Evolutionary conservation across 116 monocot genomes (phyloP), one percentile per base, ranked within the genome.

Genomic region (Papilionanthe hybrid): DNA sequence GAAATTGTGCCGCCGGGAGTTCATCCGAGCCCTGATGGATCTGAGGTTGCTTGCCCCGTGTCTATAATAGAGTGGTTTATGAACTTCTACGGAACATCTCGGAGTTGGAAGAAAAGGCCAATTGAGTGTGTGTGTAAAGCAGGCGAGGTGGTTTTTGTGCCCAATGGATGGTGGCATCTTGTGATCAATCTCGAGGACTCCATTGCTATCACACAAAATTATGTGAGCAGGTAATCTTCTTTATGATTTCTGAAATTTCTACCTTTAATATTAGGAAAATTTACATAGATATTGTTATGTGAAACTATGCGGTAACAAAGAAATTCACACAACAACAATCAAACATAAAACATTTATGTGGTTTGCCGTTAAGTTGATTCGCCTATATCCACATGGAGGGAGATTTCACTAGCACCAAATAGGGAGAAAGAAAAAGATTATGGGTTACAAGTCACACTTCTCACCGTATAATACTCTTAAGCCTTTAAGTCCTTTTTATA

Each of bases 31-130:
- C 83, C 90, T 0, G 94, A 98, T 72, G 98, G 98, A 7, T 84
- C 90, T 5, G 98, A 98, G 75, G 98, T 98, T 28, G 94, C 94
- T 1, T 94, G 94, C 22, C 98, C 98, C 0, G 98, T 98, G 10
- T 94, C 94, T 8, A 98, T 94, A 75, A 92, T 94, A 81, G 98
- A 98, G 87, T 98, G 98, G 98, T 98, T 98, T 79, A 98, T 98
- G 94, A 98, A 98, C 79, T 98, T 98, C 60, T 98, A 98, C 78
- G 86, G 74, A 4, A 80, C 74, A 0, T 94, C 91, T 71, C 86
- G 47, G 80, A 79, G 81, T 28, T 87, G 89, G 91, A 86, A 90
- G 82, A 92, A 72, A 84, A 93, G 87, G 79, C 98, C 98, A 0
- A 72, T 98, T 0, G 98, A 98, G 80, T 98, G 94, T 72, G 81